phyloP scores from a whole-genome alignment of 2,329 filamentous ascomycete genomes.

The Ophiocordyceps camponoti-floridani region DNA sequence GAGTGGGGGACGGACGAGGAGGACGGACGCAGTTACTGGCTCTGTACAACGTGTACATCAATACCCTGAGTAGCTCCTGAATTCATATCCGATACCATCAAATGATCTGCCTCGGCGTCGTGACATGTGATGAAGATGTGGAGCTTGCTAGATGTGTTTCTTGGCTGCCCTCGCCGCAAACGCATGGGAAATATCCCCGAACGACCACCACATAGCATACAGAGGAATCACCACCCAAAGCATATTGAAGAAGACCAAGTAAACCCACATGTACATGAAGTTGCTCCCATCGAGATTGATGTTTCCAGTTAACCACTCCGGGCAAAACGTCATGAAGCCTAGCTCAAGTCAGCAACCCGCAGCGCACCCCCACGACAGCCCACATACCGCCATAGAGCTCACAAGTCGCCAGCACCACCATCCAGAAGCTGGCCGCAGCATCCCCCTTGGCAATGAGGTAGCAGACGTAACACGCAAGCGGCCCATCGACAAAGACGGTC shows the following conservation, averaged over 20 bases:
- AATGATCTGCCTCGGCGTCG: neutral
- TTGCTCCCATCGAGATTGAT: slow-evolving; percentile 46
- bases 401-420: slow-evolving; percentile 46
- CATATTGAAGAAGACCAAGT: slow-evolving; percentile 51
- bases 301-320: slow-evolving; percentile 47
- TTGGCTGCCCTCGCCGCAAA: slow-evolving; percentile 18
- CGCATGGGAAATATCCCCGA: slow-evolving; percentile 35
- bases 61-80: neutral
- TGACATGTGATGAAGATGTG: neutral
- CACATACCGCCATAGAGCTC: slow-evolving; percentile 46
- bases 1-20: neutral
- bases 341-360: neutral
- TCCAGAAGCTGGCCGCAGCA: slow-evolving; percentile 38
- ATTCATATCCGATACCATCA: neutral
- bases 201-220: slow-evolving; percentile 38
- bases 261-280: slow-evolving; percentile 51
- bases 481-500: slow-evolving; percentile 44
- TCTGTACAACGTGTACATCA: neutral
- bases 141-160: slow-evolving; percentile 10
- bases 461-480: slow-evolving; percentile 40
- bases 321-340: slow-evolving; percentile 56
- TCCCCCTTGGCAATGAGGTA: slow-evolving; percentile 39
- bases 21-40: neutral
- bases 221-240: slow-evolving; percentile 48
- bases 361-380: neutral